A percentile compares a stretch with the other conserved stretches of the same genome.
Conservation (phyloP, 805 yeast genomes). For the Dipodascopsis uninucleata region DNA sequence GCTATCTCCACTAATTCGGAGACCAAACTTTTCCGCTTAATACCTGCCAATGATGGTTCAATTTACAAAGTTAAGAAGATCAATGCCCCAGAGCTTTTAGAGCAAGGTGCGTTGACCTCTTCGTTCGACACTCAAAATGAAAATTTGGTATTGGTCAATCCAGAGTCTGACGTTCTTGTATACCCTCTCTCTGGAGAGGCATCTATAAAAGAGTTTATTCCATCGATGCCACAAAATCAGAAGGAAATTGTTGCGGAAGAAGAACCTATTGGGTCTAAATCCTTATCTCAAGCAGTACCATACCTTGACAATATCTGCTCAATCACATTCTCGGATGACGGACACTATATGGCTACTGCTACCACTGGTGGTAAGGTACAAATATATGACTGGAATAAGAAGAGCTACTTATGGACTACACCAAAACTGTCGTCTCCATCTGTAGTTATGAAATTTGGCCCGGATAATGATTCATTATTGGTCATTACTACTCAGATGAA, state of each 20-base stretch:
- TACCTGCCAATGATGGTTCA: constrained; percentile 38
- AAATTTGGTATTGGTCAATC: constrained; percentile 50
- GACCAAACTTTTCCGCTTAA: constrained; percentile 64
- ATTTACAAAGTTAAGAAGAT: constrained; percentile 52
- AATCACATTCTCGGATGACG: constrained; percentile 47
- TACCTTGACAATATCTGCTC: constrained; percentile 52
- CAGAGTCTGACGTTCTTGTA: constrained; percentile 57
- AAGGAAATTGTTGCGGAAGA: constrained; percentile 10
- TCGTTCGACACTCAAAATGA: constrained; percentile 42
- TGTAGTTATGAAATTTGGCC: constrained; percentile 57
- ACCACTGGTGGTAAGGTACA: constrained; percentile 67
- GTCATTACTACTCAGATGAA: constrained; percentile 72
- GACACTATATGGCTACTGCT: constrained; percentile 51
- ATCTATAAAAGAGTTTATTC: too few species aligned
- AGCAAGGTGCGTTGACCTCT: constrained; percentile 54
- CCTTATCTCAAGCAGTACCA: too few species aligned
- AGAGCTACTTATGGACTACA: constrained; percentile 40
- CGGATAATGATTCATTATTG: constrained; percentile 39
- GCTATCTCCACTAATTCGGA: constrained; percentile 68
- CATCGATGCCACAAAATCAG: constrained; percentile 3
- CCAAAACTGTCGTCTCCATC: constrained; percentile 59
- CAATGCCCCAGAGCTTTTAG: constrained; percentile 40
- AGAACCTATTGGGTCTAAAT: neutral
- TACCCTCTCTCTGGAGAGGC: too few species aligned
- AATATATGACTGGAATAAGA: constrained; percentile 35